Evolutionary conservation across 192 early-diverging fungal genomes (phyloP), one percentile per base, ranked within the genome.

Genomic region (Jimgerdemannia flammicorona): DNA sequence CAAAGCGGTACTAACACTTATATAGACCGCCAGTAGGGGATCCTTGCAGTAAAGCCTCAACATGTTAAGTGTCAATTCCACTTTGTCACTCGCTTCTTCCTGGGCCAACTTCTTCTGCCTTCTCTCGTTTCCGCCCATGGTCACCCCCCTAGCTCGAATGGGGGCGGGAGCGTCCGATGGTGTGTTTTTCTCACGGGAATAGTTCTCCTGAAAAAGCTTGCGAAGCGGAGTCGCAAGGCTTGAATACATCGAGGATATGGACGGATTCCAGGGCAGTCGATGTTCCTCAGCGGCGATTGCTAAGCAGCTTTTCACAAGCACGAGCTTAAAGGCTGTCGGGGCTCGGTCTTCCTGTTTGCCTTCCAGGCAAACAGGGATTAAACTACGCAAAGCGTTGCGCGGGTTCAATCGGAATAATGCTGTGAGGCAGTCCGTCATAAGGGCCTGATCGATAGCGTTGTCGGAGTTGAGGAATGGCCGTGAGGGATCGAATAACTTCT

Each of bases 331-430:
- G 73, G 90, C 81, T 9, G 87, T 86, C 39, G 94, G 92, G 1
- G 93, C 87, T 40, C 86, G 89, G 10, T 90, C 86, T 42, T 90
- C 87, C 29, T 29, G 29, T 40, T 85, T 89, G 10, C 90, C 86
- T 42, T 59, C 49, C 6, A 93, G 80, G 43, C 95, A 82, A 20
- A 88, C 83, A 2, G 95, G 91, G 72, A 97, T 83, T 20, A 96
- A 84, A 2, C 84, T 83, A 43, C 89, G 84, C 43, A 98, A 80
- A 4, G 93, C 91, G 70, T 87, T 89, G 73, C 89, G 89, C 4
- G 92, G 90, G 72, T 95, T 93, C 20, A 94, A 78, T 63, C 92
- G 91, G 73, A 94, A 93, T 76, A 95, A 84, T n/a, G 91, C 88
- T 0, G 87, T 88, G 72, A 97, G 85, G 64, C 89, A 90, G 49